Base-by-base conservation (phyloP, 495 filamentous ascomycete genomes). In the Xylaria castorea region DNA sequence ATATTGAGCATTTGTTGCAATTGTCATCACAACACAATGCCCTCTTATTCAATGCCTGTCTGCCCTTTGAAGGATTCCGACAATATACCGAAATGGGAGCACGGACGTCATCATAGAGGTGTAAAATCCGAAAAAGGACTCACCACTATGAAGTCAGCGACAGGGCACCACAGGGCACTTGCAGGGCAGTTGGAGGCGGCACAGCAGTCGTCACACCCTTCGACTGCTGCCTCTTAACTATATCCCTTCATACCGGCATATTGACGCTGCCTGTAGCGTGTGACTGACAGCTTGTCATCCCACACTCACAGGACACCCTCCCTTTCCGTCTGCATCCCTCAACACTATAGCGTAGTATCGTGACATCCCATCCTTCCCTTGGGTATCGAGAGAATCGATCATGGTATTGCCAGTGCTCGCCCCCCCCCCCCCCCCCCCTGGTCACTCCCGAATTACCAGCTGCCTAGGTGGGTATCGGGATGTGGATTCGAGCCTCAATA, bases 131-230 rank as follows among this genome's bases (percentile, higher is more conserved):
- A 42, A n/a, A 64, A 44, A 27, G 44, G 20, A 22, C 36, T 16
- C 61, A 36, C 16, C 46, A 7, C 22, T 50, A 67, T 53, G 20
- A 38, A 53, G 64, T 67, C n/a, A 53, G 46, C 46, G 48, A 30
- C 64, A 53, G 42, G 63, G 63, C 63, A 48, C n/a, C 5, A 44
- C 51, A 48, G 38, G 14, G 5, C 46, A n/a, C 53, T 61, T 40
- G 61, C 61, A 67, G 64, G 32, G 46, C 64, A 51, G 66, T 68
- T 68, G 66, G 66, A 68, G 66, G 66, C 50, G 66, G 66, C 66
- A 51, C 66, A 68, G 66, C 66, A 51, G 34, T 44, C 48, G 36
- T 68, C 44, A 68, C 50, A 68, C 65, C 53, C 53, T 58, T 51
- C n/a, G 46, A 20, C 44, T 46, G 44, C 44, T 42, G 38, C 38